phyloP scores from a whole-genome alignment of 495 filamentous ascomycete genomes.

The Clohesyomyces aquaticus region DNA sequence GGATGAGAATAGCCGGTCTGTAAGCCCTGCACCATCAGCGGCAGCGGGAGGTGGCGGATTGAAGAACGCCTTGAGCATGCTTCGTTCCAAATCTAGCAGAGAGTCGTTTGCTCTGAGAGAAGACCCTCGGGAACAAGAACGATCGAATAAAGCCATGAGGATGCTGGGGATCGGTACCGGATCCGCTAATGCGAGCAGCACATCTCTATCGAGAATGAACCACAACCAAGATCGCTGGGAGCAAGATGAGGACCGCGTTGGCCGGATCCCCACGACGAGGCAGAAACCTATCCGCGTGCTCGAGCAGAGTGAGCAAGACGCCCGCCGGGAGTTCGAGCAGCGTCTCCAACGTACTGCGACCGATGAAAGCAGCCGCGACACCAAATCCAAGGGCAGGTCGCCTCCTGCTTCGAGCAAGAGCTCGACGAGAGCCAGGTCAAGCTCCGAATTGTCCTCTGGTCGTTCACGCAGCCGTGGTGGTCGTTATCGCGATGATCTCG shows the following conservation, averaged over 20 bases:
- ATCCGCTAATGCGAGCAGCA: conserved; percentile 50
- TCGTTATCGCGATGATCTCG: conserved; percentile 49
- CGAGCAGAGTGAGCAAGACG: conserved; percentile 42
- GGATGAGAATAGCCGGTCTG: conserved; percentile 64
- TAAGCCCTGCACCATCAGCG: conserved; percentile 51
- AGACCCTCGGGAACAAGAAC: conserved; percentile 46
- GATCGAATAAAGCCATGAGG: conserved; percentile 67
- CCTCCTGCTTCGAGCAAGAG: conserved; percentile 40
- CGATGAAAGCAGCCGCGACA: conserved; percentile 30
- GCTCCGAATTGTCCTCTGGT: conserved; percentile 47
- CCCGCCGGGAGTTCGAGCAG: conserved; percentile 39
- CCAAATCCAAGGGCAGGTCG: conserved; percentile 31
- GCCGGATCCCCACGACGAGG: conserved; percentile 36
- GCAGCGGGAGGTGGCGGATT: conserved; percentile 40
- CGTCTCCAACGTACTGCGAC: conserved; percentile 21
- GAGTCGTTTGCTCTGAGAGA: conserved; percentile 56
- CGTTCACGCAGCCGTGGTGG: conserved; percentile 46
- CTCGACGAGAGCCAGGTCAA: conserved; percentile 46
- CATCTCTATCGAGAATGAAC: conserved; percentile 46
- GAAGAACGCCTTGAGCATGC: conserved; percentile 66
- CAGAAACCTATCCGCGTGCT: conserved; percentile 49
- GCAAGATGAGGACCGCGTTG: conserved; percentile 51
- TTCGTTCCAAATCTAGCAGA: conserved; percentile 69
- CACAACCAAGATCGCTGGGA: conserved; percentile 52
- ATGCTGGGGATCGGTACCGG: conserved; percentile 65